Conservation (phyloP, 2,329 filamentous ascomycete species). For the Pseudogymnoascus sp. region DNA sequence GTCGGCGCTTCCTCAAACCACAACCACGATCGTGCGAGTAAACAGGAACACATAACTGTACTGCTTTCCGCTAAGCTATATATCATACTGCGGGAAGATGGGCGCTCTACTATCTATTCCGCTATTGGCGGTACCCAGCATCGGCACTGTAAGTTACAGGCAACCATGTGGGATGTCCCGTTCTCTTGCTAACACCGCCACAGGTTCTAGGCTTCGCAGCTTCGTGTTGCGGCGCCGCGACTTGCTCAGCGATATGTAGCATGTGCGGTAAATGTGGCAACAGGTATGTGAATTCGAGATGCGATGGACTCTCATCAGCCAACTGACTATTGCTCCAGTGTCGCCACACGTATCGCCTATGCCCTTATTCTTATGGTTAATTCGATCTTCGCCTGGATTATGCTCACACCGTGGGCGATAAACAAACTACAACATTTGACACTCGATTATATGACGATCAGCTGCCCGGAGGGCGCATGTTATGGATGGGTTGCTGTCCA, state of each 20-base stretch:
- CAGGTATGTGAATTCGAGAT: slow-evolving; percentile 47
- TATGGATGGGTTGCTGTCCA: slow-evolving; percentile 95
- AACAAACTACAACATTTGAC: slow-evolving; percentile 89
- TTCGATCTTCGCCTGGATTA: slow-evolving; percentile 95
- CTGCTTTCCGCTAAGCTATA: not conserved
- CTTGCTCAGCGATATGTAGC: slow-evolving; percentile 91
- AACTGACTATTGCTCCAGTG: slow-evolving; percentile 42
- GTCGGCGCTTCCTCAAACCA: slow-evolving; percentile 5
- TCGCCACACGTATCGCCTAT: slow-evolving; percentile 94
- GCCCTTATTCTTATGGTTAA: slow-evolving; percentile 91
- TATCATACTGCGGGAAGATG: slow-evolving; percentile 45
- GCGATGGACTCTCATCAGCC: slow-evolving; percentile 6
- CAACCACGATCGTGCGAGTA: not conserved
- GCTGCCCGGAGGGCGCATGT: slow-evolving; percentile 82
- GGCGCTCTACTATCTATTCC: slow-evolving; percentile 86
- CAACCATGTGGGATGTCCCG: not conserved
- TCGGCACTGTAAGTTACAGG: slow-evolving; percentile 64
- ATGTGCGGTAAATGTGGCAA: slow-evolving; percentile 96
- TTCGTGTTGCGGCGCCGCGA: slow-evolving; percentile 93
- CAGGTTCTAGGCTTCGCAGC: slow-evolving; percentile 70
- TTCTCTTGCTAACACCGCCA: slow-evolving; percentile 17
- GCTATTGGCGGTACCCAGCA: slow-evolving; percentile 77
- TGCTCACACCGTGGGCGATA: slow-evolving; percentile 98
- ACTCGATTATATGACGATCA: slow-evolving; percentile 92
- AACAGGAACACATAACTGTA: not conserved